These are phyloP conservation scores for Rhodotorula sp. DNA, from an alignment of 1,284 basidiomycete species.

Conservation along the genomic window DNA sequence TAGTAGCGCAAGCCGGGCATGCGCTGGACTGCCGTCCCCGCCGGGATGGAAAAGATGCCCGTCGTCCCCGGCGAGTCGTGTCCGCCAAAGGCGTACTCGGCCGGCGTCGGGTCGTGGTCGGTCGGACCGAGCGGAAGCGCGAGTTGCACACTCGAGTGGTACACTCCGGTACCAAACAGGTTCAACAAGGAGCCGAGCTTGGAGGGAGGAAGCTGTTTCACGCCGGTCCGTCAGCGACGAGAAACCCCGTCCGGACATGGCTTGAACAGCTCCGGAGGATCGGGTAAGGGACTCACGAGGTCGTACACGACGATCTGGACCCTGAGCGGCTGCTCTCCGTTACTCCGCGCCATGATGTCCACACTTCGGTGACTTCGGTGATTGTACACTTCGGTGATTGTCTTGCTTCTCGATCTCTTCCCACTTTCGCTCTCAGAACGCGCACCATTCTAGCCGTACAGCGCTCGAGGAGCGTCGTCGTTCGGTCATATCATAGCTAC, in stretches of 20 bases:
- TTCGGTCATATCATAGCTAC: too few species aligned
- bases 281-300: constrained; percentile 12
- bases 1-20: constrained; percentile 37
- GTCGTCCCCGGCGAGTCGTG: constrained; percentile 18
- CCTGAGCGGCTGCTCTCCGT: constrained; percentile 3
- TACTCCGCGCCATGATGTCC: background rate
- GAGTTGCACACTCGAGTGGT: constrained; percentile 34
- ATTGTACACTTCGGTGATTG: too few species aligned
- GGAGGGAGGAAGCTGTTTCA: constrained; percentile 23
- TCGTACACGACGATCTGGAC: constrained; percentile 31
- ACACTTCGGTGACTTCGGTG: too few species aligned
- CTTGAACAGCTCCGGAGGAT: background rate
- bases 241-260: background rate
- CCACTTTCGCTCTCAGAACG: background rate
- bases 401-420: background rate
- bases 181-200: constrained; percentile 20
- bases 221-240: background rate
- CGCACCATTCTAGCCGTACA: constrained; percentile 3
- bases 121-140: constrained; percentile 23
- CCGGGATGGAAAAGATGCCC: constrained; percentile 34
- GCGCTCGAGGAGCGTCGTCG: background rate
- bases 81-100: constrained; percentile 36
- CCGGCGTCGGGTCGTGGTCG: constrained; percentile 15
- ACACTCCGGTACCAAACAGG: constrained; percentile 26
- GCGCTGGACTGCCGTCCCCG: constrained; percentile 19